Evolutionary conservation across 108 stramenopile species (phyloP).

Genomic region (Ochromonas danica): DNA sequence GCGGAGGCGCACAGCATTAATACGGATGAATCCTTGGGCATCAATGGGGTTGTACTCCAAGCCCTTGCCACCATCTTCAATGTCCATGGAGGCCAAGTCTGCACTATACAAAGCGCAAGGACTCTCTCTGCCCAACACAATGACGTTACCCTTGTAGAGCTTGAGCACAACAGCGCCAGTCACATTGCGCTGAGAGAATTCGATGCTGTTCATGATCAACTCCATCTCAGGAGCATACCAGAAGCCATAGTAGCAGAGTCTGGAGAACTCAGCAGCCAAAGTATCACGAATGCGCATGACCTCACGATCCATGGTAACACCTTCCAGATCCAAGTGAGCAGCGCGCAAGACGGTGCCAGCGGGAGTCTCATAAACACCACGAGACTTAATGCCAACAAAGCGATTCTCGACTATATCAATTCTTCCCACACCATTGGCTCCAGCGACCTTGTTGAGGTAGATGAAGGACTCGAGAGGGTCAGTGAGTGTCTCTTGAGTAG

Average conservation of each 20-base stretch:
- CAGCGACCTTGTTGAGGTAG: conserved; percentile 93
- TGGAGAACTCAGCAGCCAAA: conserved; percentile 80
- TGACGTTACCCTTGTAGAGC: conserved; percentile 94
- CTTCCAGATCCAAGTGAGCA: conserved; percentile 86
- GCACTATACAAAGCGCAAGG: conserved; percentile 90
- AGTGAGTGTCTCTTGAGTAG: conserved; percentile 69
- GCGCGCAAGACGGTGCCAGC: conserved; percentile 88
- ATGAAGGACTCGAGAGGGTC: conserved; percentile 90
- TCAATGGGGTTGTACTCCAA: conserved; percentile 97
- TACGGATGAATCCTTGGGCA: conserved; percentile 96
- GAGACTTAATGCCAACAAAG: conserved; percentile 98
- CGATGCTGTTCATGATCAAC: conserved; percentile 78
- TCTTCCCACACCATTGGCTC: conserved; percentile 91
- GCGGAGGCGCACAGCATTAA: conserved; percentile 93
- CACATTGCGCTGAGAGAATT: conserved; percentile 82
- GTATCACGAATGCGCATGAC: conserved; percentile 94
- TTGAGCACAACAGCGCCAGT: conserved; percentile 79
- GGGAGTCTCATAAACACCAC: conserved; percentile 98
- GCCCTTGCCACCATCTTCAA: conserved; percentile 83
- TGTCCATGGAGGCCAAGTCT: conserved; percentile 96
- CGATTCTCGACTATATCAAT: conserved; percentile 99
- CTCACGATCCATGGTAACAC: conserved; percentile 66
- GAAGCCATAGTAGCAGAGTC: conserved; percentile 98
- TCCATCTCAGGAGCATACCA: conserved; percentile 99
- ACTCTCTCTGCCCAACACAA: conserved; percentile 70